These are phyloP conservation scores for Argentina anserina DNA, from an alignment of 306 rosid genomes.

Conservation along the genomic window DNA sequence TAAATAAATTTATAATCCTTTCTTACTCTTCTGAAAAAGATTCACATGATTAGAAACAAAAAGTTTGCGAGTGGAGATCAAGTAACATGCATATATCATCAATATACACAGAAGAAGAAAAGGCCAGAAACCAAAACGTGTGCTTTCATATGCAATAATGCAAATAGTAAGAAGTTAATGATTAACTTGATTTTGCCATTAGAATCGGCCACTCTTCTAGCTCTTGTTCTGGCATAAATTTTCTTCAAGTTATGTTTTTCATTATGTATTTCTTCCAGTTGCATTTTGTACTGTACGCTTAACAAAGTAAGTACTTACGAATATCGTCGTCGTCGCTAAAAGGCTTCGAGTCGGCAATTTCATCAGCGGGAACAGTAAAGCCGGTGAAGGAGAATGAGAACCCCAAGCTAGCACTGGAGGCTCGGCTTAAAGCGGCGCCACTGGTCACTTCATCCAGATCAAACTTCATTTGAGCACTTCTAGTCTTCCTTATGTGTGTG, in stretches of 20 bases:
- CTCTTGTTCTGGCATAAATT: neutral
- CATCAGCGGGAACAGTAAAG: constrained; percentile 83
- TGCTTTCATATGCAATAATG: no score
- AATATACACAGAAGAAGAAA: neutral
- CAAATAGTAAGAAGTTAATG: neutral
- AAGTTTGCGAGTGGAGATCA: neutral
- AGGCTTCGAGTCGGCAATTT: constrained; percentile 67
- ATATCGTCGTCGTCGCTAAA: constrained; percentile 91
- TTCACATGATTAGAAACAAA: neutral
- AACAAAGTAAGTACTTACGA: constrained; percentile 44
- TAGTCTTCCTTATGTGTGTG: constrained; percentile 79
- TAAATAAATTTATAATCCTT: neutral
- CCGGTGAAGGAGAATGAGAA: constrained; percentile 93
- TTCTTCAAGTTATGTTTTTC: neutral
- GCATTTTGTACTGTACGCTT: neutral
- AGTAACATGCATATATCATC: neutral
- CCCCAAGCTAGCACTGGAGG: constrained; percentile 97
- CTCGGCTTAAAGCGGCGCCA: constrained; percentile 88
- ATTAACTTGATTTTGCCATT: neutral
- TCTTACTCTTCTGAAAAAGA: neutral
- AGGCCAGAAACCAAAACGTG: neutral
- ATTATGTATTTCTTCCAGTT: neutral
- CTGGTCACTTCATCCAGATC: constrained; percentile 68
- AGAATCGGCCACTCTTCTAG: neutral
- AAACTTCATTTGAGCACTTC: constrained; percentile 84